Evolutionary conservation across 2,329 filamentous ascomycete species (phyloP).

Genomic region (Penicillium nordicum): DNA sequence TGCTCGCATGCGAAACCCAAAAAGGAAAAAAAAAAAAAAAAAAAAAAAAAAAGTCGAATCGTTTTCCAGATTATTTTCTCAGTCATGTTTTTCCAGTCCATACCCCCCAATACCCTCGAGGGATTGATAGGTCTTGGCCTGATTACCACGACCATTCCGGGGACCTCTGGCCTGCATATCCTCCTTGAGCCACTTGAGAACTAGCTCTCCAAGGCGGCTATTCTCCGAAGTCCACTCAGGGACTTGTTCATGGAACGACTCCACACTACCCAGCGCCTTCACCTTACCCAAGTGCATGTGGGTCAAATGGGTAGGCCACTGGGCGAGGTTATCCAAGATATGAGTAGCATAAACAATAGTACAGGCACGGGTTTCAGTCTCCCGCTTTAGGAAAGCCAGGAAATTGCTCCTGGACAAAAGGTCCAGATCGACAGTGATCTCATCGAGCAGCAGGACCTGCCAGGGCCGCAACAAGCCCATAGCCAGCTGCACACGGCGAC

Average conservation of each 20-base stretch:
- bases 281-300: conserved; percentile 90
- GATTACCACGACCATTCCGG: conserved; percentile 57
- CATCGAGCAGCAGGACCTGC: conserved; percentile 85
- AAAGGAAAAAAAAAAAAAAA: not conserved
- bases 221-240: conserved; percentile 63
- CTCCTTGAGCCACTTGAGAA: conserved; percentile 79
- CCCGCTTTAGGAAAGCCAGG: conserved; percentile 75
- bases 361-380: conserved; percentile 77
- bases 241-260: conserved; percentile 60
- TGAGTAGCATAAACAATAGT: conserved; percentile 98
- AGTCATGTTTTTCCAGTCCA: conserved; percentile 51
- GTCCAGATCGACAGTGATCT: conserved; percentile 96
- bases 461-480: conserved; percentile 94
- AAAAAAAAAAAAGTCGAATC: not conserved
- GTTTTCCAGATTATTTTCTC: not conserved
- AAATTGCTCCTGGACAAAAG: conserved; percentile 82
- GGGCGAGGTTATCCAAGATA: conserved; percentile 89
- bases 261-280: conserved; percentile 78
- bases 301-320: conserved; percentile 92
- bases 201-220: conserved; percentile 79
- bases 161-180: conserved; percentile 79
- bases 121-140: conserved; percentile 52
- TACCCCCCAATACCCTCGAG: conserved; percentile 62
- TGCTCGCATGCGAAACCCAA: not conserved
- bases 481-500: conserved; percentile 85